Conservation (phyloP, 257 asterid species). For the Pogostemon cablin region DNA sequence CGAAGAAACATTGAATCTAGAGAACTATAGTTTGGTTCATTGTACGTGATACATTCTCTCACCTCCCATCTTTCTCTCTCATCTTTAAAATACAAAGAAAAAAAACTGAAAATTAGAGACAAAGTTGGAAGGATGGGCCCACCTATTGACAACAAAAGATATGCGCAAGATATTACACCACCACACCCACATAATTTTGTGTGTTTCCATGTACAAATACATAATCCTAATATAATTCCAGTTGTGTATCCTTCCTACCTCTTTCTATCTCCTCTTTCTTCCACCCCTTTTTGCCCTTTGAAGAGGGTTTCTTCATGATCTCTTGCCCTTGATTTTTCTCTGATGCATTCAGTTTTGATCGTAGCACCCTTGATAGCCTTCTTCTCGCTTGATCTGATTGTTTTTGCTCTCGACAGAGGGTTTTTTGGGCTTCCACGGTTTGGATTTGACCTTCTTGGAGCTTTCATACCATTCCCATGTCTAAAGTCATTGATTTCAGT, state of each 20-base stretch:
- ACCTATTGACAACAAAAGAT: slow-evolving; percentile 47
- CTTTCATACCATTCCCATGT: slow-evolving; percentile 54
- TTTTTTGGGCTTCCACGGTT: slow-evolving; percentile 46
- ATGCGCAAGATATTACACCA: slow-evolving; percentile 44
- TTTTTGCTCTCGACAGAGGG: slow-evolving; percentile 68
- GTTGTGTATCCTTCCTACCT: slow-evolving; percentile 22
- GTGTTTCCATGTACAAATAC: slow-evolving; percentile 16
- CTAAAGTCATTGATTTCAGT: slow-evolving; percentile 71
- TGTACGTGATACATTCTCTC: slow-evolving; percentile 50
- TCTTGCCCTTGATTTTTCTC: slow-evolving; percentile 36
- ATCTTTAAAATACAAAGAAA: not conserved
- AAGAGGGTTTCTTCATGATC: slow-evolving; percentile 57
- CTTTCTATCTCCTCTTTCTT: slow-evolving; percentile 7
- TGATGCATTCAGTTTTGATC: slow-evolving; percentile 60
- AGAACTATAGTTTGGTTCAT: slow-evolving; percentile 46
- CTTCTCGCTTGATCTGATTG: slow-evolving; percentile 44
- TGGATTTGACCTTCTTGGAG: slow-evolving; percentile 41
- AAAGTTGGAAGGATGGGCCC: slow-evolving; percentile 37
- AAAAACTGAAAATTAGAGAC: slow-evolving; percentile 16
- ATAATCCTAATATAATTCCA: not conserved
- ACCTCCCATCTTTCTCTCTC: slow-evolving; percentile 22
- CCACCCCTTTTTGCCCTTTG: slow-evolving; percentile 73
- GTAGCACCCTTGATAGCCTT: slow-evolving; percentile 41
- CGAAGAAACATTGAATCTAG: slow-evolving; percentile 69
- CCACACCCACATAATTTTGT: slow-evolving; percentile 36